Evolutionary conservation across 805 yeast genomes (phyloP), one percentile per base, ranked within the genome.

Genomic region (Schizosaccharomyces lindneri): DNA sequence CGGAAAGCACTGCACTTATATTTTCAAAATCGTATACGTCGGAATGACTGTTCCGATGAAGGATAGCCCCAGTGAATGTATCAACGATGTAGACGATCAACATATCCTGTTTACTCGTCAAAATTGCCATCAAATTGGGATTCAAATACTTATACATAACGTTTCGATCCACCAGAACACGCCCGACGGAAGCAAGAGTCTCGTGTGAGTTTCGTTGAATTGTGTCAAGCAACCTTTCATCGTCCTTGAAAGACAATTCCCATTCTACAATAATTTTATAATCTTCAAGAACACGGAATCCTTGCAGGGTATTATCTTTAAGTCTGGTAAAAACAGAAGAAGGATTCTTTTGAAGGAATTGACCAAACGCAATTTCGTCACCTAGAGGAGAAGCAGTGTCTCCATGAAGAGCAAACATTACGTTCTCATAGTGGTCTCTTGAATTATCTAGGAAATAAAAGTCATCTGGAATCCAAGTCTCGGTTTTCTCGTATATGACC

Each of bases 141-240:
- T 85, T 77, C 63, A 89, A 72, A 69, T 84, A 89, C 71, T 90
- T 93, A 78, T 89, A 87, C 48, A 87, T 72, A 0, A 87, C 90
- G 0, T 82, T 75, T 68, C 87, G 78, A 66, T 84, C 82, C 24
- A 83, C 82, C 36, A 85, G 72, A 0, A 84, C 79, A 31, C 79
- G 76, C 7, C 95, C 97, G 59, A 83, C 69, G 15, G 43, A 57
- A 41, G 60, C 43, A 7, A 57, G 11, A 17, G 27, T 51, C 5
- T 51, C 57, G 5, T 51, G 31, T 7, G 57, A 39, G 13, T 51
- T 51, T 24, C 57, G 57, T 5, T 29, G 31, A 17, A 51, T n/a
- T 19, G 36, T 17, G 11, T 21, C 15, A 24, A 51, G 7, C 9
- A 51, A 21, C 15, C 7, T 9, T 29, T 51, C 57, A 29, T 29